phyloP scores from a whole-genome alignment of 208 protist genomes.

The Balamuthia mandrillaris region DNA sequence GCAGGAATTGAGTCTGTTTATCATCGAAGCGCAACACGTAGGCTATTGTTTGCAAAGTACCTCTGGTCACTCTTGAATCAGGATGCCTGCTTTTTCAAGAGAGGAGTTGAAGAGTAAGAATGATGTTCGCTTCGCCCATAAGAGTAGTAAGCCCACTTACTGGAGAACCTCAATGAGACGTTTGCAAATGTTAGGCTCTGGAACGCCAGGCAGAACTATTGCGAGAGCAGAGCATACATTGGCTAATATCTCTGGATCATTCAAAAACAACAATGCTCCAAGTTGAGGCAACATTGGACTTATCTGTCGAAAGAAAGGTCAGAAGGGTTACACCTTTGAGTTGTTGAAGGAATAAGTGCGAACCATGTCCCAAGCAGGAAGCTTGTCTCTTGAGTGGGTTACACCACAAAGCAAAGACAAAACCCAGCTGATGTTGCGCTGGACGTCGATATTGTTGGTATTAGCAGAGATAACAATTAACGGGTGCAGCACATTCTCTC shows the following conservation, averaged over 20 bases:
- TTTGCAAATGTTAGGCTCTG: not conserved
- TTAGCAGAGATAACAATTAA: not conserved
- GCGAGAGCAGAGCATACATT: not conserved
- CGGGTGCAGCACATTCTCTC: not conserved
- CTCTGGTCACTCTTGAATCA: not conserved
- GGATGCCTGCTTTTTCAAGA: too few species aligned
- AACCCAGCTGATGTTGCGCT: not conserved
- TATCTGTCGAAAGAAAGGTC: not conserved
- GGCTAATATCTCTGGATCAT: not conserved
- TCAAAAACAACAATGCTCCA: not conserved
- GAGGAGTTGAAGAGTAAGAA: too few species aligned
- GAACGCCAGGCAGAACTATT: not conserved
- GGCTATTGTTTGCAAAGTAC: not conserved
- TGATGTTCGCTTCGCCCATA: too few species aligned
- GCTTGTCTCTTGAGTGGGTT: not conserved
- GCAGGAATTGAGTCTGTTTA: not conserved
- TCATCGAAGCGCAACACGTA: conserved; percentile 10
- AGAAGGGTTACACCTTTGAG: not conserved
- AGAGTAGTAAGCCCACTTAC: too few species aligned
- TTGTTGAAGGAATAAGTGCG: not conserved
- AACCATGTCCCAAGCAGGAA: not conserved
- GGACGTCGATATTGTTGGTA: not conserved
- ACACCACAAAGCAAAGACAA: not conserved
- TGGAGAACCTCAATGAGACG: not conserved
- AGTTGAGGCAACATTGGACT: not conserved